These are phyloP conservation scores for Corylus avellana DNA, from an alignment of 306 rosid genomes.

Conservation along the genomic window DNA sequence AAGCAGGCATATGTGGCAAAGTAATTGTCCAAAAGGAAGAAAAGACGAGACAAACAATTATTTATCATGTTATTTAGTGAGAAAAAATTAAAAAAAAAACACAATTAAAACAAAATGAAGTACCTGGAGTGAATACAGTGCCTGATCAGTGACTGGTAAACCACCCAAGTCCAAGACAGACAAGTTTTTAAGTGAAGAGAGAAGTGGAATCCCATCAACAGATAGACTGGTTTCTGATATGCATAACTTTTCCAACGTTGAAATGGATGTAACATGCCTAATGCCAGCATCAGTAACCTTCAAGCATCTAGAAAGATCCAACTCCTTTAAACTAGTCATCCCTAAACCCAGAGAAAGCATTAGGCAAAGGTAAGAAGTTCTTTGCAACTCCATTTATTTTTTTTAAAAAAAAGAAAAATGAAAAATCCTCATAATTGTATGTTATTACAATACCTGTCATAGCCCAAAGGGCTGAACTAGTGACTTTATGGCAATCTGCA, in stretches of 20 bases:
- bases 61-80: neutral
- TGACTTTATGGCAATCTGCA: slow-evolving; percentile 66
- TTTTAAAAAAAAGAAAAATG: neutral
- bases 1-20: neutral
- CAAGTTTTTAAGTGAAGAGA: slow-evolving; percentile 61
- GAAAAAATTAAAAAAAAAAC: neutral
- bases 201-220: slow-evolving; percentile 61
- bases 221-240: slow-evolving; percentile 72
- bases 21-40: neutral
- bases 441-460: slow-evolving; percentile 49
- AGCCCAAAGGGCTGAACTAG: slow-evolving; percentile 77
- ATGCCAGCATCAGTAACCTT: slow-evolving; percentile 77
- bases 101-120: neutral
- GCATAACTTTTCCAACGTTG: slow-evolving; percentile 59
- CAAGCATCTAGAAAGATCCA: slow-evolving; percentile 74
- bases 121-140: slow-evolving; percentile 70
- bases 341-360: slow-evolving; percentile 45
- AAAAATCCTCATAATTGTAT: neutral
- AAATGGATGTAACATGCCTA: slow-evolving; percentile 61
- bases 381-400: neutral
- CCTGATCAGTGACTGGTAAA: slow-evolving; percentile 70
- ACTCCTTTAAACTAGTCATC: slow-evolving; percentile 58
- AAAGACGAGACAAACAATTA: neutral
- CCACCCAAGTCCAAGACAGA: slow-evolving; percentile 84
- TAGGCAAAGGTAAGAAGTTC: slow-evolving; percentile 1